phyloP scores from a whole-genome alignment of 176 grass and related monocot genomes.

The Oryza rufipogon region DNA sequence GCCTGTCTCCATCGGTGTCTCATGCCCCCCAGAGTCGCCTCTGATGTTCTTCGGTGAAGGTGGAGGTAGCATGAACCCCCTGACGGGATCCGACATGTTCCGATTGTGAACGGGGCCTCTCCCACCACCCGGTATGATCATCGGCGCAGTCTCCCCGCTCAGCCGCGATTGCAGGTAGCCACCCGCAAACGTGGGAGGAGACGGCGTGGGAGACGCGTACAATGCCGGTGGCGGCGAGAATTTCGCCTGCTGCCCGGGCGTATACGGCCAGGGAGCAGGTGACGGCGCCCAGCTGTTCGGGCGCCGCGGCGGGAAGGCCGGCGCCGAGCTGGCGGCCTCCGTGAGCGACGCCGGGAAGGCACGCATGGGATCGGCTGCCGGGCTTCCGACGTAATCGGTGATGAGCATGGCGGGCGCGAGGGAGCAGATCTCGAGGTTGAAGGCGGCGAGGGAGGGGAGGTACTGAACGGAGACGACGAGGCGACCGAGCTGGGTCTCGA shows the following conservation, averaged over 20 bases:
- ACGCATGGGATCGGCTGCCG: conserved; percentile 64
- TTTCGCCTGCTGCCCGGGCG: conserved; percentile 52
- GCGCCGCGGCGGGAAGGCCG: conserved; percentile 35
- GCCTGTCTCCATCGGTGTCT: conserved; percentile 58
- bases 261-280: conserved; percentile 49
- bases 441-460: conserved; percentile 58
- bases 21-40: conserved; percentile 52
- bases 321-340: conserved; percentile 26
- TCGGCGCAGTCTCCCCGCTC: conserved; percentile 60
- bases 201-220: conserved; percentile 76
- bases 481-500: conserved; percentile 85
- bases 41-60: conserved; percentile 59
- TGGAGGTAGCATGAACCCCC: conserved; percentile 71
- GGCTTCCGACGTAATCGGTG: conserved; percentile 79
- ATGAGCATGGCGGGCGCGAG: conserved; percentile 69
- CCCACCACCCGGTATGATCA: conserved; percentile 67
- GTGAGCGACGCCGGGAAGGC: conserved; percentile 78
- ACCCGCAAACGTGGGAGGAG: conserved; percentile 67
- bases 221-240: conserved; percentile 63
- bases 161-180: conserved; percentile 70
- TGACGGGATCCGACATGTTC: conserved; percentile 75
- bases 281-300: conserved; percentile 62
- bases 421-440: conserved; percentile 73
- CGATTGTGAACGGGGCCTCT: conserved; percentile 51
- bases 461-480: conserved; percentile 86